These are phyloP conservation scores for Cercospora sesami DNA, from an alignment of 2,329 filamentous ascomycete species.

Conservation along the genomic window DNA sequence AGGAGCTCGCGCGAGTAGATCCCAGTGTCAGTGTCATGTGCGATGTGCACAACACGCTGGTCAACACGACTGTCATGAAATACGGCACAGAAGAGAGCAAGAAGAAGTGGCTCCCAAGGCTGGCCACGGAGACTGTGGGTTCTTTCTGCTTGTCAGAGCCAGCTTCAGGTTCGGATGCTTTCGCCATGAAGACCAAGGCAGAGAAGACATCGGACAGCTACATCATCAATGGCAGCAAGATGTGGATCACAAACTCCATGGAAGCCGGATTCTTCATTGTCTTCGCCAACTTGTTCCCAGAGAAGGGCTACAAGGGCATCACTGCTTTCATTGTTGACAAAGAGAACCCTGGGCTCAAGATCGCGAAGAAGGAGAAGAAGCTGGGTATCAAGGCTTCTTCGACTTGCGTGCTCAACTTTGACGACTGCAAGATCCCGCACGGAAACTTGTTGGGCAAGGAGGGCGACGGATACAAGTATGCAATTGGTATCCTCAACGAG, in stretches of 20 bases:
- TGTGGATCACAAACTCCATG: constrained; percentile 99
- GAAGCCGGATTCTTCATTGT: constrained; percentile 96
- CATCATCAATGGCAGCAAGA: constrained; percentile 87
- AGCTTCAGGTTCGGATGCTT: constrained; percentile 90
- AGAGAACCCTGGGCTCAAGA: constrained; percentile 80
- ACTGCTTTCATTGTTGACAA: constrained; percentile 95
- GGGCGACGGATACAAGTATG: constrained; percentile 96
- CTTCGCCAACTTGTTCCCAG: constrained; percentile 90
- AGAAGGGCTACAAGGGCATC: constrained; percentile 94
- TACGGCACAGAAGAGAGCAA: constrained; percentile 75
- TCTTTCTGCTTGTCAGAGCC: constrained; percentile 36
- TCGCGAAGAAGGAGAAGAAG: constrained; percentile 99
- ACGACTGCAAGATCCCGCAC: constrained; percentile 87
- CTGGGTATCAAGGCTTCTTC: constrained; percentile 93
- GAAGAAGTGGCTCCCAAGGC: constrained; percentile 82
- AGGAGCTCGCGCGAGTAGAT: constrained; percentile 91
- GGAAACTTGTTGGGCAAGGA: constrained; percentile 84
- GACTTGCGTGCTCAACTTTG: constrained; percentile 96
- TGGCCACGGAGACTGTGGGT: constrained; percentile 85
- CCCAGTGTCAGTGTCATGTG: constrained; percentile 93
- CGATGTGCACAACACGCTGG: constrained; percentile 97
- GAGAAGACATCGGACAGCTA: constrained; percentile 80
- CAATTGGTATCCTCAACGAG: constrained; percentile 90
- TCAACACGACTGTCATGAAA: constrained; percentile 89
- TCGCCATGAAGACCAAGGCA: constrained; percentile 89